These are phyloP conservation scores for Sherardia arvensis DNA, from an alignment of 257 asterid genomes.

Conservation along the genomic window DNA sequence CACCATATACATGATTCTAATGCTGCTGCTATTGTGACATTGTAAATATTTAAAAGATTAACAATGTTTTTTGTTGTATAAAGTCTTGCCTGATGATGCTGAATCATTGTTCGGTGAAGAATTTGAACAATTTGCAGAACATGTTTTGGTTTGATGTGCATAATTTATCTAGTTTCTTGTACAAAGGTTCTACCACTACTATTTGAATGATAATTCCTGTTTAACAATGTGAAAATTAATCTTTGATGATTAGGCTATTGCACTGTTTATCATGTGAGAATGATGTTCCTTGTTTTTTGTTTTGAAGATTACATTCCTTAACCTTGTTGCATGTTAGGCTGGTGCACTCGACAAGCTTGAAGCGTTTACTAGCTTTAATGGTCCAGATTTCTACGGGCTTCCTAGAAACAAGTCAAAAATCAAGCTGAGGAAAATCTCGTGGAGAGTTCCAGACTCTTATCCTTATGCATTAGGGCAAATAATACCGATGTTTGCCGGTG, in stretches of 20 bases:
- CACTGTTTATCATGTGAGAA: background rate
- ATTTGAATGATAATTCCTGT: background rate
- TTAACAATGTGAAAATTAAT: background rate
- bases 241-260: background rate
- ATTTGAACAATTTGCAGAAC: background rate
- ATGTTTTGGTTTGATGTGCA: background rate
- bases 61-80: too few species aligned
- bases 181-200: too few species aligned
- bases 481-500: slow-evolving; percentile 85
- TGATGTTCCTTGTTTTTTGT: background rate
- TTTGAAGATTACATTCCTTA: too few species aligned
- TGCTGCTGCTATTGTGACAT: too few species aligned
- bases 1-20: too few species aligned
- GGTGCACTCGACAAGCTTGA: slow-evolving; percentile 82
- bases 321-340: slow-evolving; percentile 35
- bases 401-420: slow-evolving; percentile 66
- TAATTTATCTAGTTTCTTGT: background rate
- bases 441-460: slow-evolving; percentile 71
- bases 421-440: slow-evolving; percentile 46
- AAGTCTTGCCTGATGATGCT: too few species aligned
- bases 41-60: too few species aligned
- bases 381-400: slow-evolving; percentile 87
- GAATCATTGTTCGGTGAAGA: too few species aligned
- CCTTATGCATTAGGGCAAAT: slow-evolving; percentile 59
- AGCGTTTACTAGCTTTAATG: slow-evolving; percentile 88